phyloP scores from a whole-genome alignment of 345 rosid genomes.

The Raphanus sativus region DNA sequence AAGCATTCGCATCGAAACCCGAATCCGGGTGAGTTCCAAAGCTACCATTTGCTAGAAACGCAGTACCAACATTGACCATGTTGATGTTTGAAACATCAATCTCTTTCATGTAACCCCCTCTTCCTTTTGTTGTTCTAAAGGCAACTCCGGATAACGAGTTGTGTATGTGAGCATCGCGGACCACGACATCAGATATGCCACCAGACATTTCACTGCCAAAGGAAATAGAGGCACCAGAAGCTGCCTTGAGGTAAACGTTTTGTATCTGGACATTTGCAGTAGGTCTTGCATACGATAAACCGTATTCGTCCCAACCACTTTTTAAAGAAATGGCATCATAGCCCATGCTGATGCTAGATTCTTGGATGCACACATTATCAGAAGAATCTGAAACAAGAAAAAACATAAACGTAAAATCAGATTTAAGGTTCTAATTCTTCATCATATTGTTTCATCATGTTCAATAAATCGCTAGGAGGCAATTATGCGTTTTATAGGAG shows the following conservation, averaged over 20 bases:
- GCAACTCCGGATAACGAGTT: constrained; percentile 43
- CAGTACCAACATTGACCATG: constrained; percentile 40
- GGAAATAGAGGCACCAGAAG: constrained; percentile 49
- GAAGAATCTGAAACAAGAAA: constrained; percentile 44
- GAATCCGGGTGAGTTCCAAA: constrained; percentile 52
- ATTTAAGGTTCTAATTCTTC: neutral
- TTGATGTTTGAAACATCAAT: constrained; percentile 37
- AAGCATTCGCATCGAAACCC: constrained; percentile 43
- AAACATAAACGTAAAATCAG: neutral
- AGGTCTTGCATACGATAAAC: constrained; percentile 43
- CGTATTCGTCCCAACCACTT: constrained; percentile 71
- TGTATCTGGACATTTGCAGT: constrained; percentile 50
- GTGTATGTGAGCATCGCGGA: constrained; percentile 35
- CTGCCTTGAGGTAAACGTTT: constrained; percentile 37
- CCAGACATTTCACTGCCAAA: constrained; percentile 66
- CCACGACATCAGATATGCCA: constrained; percentile 45
- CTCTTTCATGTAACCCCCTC: constrained; percentile 55
- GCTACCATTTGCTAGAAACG: constrained; percentile 46
- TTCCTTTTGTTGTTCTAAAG: constrained; percentile 50
- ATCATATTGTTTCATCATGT: neutral
- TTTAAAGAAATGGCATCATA: constrained; percentile 55
- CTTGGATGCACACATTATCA: constrained; percentile 51
- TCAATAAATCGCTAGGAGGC: neutral
- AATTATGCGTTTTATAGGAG: neutral
- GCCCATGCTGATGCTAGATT: constrained; percentile 49